A percentile compares a stretch with the other conserved stretches of the same genome.
Conservation (phyloP, 345 rosid species). For the Hibiscus mutabilis region DNA sequence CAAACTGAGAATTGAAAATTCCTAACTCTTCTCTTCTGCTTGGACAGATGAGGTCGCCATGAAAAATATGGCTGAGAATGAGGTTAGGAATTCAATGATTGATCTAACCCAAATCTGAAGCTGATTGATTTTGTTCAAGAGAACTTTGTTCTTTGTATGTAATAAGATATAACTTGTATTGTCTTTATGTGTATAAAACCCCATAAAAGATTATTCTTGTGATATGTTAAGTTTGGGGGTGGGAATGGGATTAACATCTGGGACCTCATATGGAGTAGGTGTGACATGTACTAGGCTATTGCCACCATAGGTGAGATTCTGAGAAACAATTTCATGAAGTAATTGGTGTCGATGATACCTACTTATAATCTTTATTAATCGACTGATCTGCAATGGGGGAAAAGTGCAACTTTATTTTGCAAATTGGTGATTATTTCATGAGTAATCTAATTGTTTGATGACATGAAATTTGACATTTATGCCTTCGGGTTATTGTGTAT, state of each 20-base stretch:
- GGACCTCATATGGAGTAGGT: background rate
- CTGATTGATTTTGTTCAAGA: background rate
- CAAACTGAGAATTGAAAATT: conserved; percentile 3
- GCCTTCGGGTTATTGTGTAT: background rate
- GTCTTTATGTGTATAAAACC: background rate
- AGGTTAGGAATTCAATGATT: conserved; percentile 7
- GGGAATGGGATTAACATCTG: background rate
- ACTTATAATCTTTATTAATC: background rate
- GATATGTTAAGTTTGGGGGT: background rate
- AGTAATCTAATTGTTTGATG: background rate
- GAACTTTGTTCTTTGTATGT: background rate
- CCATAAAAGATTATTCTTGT: background rate
- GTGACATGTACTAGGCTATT: background rate
- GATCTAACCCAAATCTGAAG: conserved; percentile 1
- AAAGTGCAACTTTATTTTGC: background rate
- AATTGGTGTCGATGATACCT: background rate
- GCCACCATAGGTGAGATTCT: background rate
- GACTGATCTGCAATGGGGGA: background rate
- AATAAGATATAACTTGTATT: background rate
- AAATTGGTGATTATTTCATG: background rate
- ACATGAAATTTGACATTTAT: background rate
- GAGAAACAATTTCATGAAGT: background rate
- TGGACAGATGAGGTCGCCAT: background rate
- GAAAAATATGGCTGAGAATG: background rate
- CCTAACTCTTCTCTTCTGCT: conserved; percentile 5